These are phyloP conservation scores for Exsudoporus frostii DNA, from an alignment of 768 basidiomycete species.

Conservation along the genomic window DNA sequence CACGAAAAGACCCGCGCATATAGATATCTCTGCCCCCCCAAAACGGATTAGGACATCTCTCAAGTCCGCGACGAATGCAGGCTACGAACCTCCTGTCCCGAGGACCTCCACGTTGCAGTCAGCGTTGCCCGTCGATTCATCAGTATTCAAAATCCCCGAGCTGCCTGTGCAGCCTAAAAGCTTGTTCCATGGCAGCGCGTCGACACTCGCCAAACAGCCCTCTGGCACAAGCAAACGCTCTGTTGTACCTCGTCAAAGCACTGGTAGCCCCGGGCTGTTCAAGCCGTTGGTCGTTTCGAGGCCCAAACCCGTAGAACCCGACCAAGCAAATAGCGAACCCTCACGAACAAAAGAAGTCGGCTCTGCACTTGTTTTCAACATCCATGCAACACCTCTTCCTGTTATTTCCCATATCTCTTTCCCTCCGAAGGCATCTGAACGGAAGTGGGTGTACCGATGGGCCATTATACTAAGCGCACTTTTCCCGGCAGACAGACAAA, in stretches of 20 bases:
- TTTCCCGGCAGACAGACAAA: slow-evolving; percentile 39
- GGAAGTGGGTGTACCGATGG: slow-evolving; percentile 51
- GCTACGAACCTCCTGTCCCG: neutral
- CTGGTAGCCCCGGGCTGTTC: slow-evolving; percentile 12
- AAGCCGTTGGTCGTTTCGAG: slow-evolving; percentile 9
- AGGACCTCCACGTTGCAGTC: neutral
- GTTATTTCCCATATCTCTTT: slow-evolving; percentile 43
- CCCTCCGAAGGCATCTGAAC: slow-evolving; percentile 57
- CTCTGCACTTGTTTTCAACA: neutral
- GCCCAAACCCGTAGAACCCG: neutral
- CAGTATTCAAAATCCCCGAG: slow-evolving; percentile 5
- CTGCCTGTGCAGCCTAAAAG: neutral
- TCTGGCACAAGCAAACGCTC: neutral
- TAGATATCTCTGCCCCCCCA: slow-evolving; percentile 5
- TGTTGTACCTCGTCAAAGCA: neutral
- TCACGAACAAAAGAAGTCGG: neutral
- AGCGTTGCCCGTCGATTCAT: neutral
- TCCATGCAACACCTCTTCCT: neutral
- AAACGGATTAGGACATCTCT: slow-evolving; percentile 15
- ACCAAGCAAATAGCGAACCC: neutral
- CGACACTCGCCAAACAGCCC: neutral
- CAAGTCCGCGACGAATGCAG: neutral
- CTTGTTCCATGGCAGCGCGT: neutral
- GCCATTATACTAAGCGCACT: slow-evolving; percentile 54
- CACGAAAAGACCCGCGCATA: slow-evolving; percentile 23